Evolutionary conservation across 2,329 filamentous ascomycete genomes (phyloP).

Genomic region (Paradendryphiella salina): DNA sequence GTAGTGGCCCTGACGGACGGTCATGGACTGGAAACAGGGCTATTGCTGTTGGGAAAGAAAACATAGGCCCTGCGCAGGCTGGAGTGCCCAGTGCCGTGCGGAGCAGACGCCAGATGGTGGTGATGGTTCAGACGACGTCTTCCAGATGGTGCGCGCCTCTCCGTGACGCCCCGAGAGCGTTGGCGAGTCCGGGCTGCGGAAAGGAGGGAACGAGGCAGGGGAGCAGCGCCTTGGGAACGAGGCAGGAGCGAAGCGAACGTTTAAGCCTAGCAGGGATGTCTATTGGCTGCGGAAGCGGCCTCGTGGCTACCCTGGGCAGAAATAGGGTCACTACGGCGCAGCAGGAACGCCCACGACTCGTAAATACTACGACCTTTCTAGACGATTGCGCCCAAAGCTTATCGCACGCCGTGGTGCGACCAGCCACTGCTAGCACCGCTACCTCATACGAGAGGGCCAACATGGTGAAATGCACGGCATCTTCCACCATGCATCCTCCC

Average conservation of each 20-base stretch:
- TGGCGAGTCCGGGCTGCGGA: not conserved
- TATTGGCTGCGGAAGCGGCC: slow-evolving; percentile 19
- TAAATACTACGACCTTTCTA: slow-evolving; percentile 16
- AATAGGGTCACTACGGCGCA: slow-evolving; percentile 13
- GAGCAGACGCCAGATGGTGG: not conserved
- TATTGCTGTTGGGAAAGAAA: slow-evolving; percentile 7
- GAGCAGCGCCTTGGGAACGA: slow-evolving; percentile 16
- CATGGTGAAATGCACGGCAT: slow-evolving; percentile 1
- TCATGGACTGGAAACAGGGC: not conserved
- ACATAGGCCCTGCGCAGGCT: slow-evolving; percentile 1
- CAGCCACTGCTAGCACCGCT: not conserved
- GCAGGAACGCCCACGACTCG: slow-evolving; percentile 5
- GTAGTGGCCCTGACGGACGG: slow-evolving; percentile 2
- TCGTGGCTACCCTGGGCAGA: slow-evolving; percentile 19
- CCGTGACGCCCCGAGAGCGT: slow-evolving; percentile 2
- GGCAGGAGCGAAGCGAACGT: slow-evolving; percentile 22
- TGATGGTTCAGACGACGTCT: not conserved
- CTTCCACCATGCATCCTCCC: not conserved
- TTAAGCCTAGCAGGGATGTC: slow-evolving; percentile 6
- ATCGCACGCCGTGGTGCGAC: slow-evolving; percentile 7
- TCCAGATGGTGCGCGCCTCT: not conserved
- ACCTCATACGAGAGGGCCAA: slow-evolving; percentile 5
- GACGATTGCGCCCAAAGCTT: slow-evolving; percentile 14
- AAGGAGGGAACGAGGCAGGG: not conserved
- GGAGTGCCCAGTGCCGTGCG: not conserved